A percentile compares a stretch with the other conserved stretches of the same genome.
These are phyloP conservation scores for Amanita inopinata DNA, from an alignment of 768 basidiomycete species.

Conservation along the genomic window DNA sequence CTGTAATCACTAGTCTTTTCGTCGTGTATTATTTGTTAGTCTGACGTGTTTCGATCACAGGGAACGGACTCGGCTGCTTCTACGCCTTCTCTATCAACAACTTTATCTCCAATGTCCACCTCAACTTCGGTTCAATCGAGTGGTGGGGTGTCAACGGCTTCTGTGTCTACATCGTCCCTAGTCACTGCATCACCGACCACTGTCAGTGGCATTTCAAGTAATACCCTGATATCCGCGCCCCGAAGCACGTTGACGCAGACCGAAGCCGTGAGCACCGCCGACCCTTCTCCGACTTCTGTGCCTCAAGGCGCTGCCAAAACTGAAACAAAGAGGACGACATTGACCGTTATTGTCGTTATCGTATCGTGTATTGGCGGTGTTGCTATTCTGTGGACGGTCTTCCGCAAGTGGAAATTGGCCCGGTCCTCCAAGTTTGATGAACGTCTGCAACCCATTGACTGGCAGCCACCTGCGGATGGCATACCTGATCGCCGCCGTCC, in stretches of 20 bases:
- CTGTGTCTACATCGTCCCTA: constrained; percentile 8
- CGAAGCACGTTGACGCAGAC: constrained; percentile 19
- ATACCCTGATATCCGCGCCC: constrained; percentile 9
- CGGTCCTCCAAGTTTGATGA: constrained; percentile 74
- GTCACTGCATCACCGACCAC: constrained; percentile 11
- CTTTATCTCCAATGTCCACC: constrained; percentile 11
- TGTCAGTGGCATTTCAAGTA: constrained; percentile 9
- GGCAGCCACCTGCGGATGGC: constrained; percentile 57
- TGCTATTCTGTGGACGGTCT: constrained; percentile 76
- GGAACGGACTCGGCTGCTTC: neutral
- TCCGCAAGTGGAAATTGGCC: constrained; percentile 88
- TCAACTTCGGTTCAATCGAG: constrained; percentile 9
- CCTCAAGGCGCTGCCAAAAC: constrained; percentile 16
- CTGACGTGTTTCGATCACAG: neutral
- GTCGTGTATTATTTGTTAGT: neutral
- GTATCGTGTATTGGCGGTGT: constrained; percentile 60
- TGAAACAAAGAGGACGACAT: constrained; percentile 29
- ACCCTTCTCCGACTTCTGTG: constrained; percentile 20
- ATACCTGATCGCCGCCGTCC: constrained; percentile 45
- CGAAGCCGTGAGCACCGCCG: constrained; percentile 18
- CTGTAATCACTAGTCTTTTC: constrained; percentile 1
- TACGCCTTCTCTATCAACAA: constrained; percentile 9
- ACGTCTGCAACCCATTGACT: constrained; percentile 82
- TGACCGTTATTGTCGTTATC: constrained; percentile 61
- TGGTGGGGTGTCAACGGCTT: constrained; percentile 13